Evolutionary conservation across 257 asterid species (phyloP), one percentile per base, ranked within the genome.

Genomic region (Verbena officinalis): DNA sequence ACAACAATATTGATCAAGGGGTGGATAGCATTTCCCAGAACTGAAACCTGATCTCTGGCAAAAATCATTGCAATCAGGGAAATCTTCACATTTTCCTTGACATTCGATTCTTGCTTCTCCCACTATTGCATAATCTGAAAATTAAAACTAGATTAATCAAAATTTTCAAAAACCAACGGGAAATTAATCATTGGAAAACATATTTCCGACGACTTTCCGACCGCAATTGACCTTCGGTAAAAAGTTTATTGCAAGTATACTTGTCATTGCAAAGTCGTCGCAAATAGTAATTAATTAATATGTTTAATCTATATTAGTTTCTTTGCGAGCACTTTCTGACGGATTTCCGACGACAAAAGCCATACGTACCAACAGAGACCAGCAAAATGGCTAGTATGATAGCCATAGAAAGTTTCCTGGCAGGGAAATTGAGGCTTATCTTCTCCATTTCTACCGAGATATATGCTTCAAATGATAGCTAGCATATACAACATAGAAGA

Each of bases 1-100:
- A 52, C 83, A 78, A 68, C 83, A 74, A 19, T 51, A 74, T 36
- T 74, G 83, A 1, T 46, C 50, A 13, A 71, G 39, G 4, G 80
- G 75, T 44, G 83, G 80, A 48, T 67, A 48, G 61, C 80, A 78
- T 63, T 67, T 13, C 34, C 83, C 83, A 11, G 78, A 36, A 2
- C 5, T 13, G 55, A 67, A 78, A 6, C 80, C 75, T 7, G 45
- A 44, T 57, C 65, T 70, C 40, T 24, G 52, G 62, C 80, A 78
- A 62, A 67, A 71, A 30, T 0, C 68, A 59, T 58, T 52, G 75
- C 80, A 78, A n/a, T 78, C 63, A 3, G 65, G 42, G 4, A 56
- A 3, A 24, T 68, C 73, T 64, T 75, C 78, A 52, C 76, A 78
- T 33, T 75, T 71, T 20, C 78, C 83, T 39, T 30, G 65, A 46